Conservation (phyloP, 2,329 filamentous ascomycete genomes). For the Penicillium sp. region DNA sequence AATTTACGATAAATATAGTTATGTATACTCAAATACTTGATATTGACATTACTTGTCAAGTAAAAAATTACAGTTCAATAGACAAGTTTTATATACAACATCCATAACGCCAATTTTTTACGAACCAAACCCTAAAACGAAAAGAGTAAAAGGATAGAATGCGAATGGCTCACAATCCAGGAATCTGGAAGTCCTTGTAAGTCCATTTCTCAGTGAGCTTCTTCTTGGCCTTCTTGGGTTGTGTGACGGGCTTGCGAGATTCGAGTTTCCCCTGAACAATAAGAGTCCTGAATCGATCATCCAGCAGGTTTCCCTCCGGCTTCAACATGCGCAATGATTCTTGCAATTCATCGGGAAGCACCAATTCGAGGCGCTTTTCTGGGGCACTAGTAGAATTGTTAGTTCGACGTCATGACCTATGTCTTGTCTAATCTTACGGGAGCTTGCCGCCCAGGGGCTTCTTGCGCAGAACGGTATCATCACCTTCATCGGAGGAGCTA, state of each 20-base stretch:
- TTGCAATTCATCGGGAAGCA: slow-evolving; percentile 78
- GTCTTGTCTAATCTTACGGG: slow-evolving; percentile 31
- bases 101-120: slow-evolving; percentile 5
- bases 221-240: slow-evolving; percentile 75
- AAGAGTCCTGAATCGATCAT: slow-evolving; percentile 86
- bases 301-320: slow-evolving; percentile 92
- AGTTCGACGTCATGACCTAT: slow-evolving; percentile 15
- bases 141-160: not conserved
- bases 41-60: not conserved
- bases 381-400: slow-evolving; percentile 44
- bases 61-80: not conserved
- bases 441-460: slow-evolving; percentile 67
- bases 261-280: slow-evolving; percentile 87
- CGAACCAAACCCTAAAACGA: not conserved
- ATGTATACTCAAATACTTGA: not conserved
- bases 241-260: slow-evolving; percentile 70
- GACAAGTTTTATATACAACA: slow-evolving; percentile 3
- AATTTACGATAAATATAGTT: not conserved
- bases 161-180: slow-evolving; percentile 20
- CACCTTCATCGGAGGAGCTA: slow-evolving; percentile 48
- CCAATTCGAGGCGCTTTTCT: slow-evolving; percentile 73
- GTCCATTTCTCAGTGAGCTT: slow-evolving; percentile 94
- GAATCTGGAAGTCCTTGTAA: slow-evolving; percentile 84
- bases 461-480: slow-evolving; percentile 63
- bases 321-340: slow-evolving; percentile 77